phyloP scores from a whole-genome alignment of 352 stramenopile genomes.

The Phytophthora cryptogea region DNA sequence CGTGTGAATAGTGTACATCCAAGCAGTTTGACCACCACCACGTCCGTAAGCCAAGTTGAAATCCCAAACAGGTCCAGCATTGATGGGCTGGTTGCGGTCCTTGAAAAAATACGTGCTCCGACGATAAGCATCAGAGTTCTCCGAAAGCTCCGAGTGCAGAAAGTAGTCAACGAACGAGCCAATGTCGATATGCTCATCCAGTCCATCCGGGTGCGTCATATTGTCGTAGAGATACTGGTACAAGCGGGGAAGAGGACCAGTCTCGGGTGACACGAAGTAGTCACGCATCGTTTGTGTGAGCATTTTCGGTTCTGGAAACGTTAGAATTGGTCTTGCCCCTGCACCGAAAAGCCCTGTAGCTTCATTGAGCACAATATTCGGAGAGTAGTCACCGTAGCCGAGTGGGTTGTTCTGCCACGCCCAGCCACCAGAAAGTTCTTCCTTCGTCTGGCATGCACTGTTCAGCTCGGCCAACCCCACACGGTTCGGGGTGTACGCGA shows the following conservation, averaged over 20 bases:
- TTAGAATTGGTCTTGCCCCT: constrained; percentile 55
- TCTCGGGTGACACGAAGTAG: constrained; percentile 57
- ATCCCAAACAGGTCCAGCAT: constrained; percentile 72
- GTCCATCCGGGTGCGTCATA: constrained; percentile 54
- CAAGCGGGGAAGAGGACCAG: constrained; percentile 54
- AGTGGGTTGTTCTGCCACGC: constrained; percentile 72
- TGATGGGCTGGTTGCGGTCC: constrained; percentile 62
- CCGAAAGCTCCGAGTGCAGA: constrained; percentile 65
- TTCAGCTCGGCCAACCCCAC: constrained; percentile 45
- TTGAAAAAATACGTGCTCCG: constrained; percentile 78
- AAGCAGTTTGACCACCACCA: constrained; percentile 42
- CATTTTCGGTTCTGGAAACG: constrained; percentile 37
- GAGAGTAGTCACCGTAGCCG: constrained; percentile 52
- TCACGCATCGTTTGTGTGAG: constrained; percentile 69
- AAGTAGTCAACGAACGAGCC: constrained; percentile 78
- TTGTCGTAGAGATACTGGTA: constrained; percentile 68
- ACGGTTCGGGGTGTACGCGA: constrained; percentile 60
- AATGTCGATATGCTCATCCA: constrained; percentile 63
- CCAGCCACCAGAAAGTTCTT: constrained; percentile 62
- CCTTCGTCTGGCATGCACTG: constrained; percentile 31
- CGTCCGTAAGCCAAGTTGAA: constrained; percentile 70
- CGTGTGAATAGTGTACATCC: constrained; percentile 56
- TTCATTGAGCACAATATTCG: constrained; percentile 64
- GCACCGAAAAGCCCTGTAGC: constrained; percentile 61
- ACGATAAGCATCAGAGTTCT: constrained; percentile 66